These are phyloP conservation scores for Ensete glaucum DNA, from an alignment of 176 grass and related monocot genomes.

Conservation along the genomic window DNA sequence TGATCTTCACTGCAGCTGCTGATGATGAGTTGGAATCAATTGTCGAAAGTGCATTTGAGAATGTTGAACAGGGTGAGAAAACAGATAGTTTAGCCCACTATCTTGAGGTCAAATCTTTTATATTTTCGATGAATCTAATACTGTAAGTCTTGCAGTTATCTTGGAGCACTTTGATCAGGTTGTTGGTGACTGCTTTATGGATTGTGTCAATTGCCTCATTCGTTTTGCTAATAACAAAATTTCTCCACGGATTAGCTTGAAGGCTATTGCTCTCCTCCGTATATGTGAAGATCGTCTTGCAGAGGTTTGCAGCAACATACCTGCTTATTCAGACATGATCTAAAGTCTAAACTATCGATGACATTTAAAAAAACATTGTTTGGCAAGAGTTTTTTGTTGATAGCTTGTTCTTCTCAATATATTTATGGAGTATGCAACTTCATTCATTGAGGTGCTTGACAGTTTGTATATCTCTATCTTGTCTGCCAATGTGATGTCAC, in stretches of 20 bases:
- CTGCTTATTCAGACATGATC: neutral
- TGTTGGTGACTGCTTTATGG: conserved; percentile 98
- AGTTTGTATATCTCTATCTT: neutral
- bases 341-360: too few species aligned
- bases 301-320: conserved; percentile 49
- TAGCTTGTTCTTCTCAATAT: neutral
- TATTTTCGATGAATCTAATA: conserved; percentile 13
- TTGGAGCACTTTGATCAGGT: conserved; percentile 99
- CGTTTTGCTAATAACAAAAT: conserved; percentile 98
- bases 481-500: neutral
- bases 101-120: neutral
- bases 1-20: conserved; percentile 97
- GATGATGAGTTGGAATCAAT: conserved; percentile 88
- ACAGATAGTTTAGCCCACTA: neutral
- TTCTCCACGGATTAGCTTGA: conserved; percentile 87
- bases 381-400: neutral
- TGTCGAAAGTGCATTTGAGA: conserved; percentile 98
- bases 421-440: neutral
- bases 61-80: conserved; percentile 69
- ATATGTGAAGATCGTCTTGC: conserved; percentile 99
- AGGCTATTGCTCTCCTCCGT: conserved; percentile 98
- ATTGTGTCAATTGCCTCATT: conserved; percentile 98
- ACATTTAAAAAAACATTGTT: too few species aligned
- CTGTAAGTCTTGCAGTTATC: conserved; percentile 50
- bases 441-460: neutral